Evolutionary conservation across 2,329 filamentous ascomycete genomes (phyloP), one percentile per base, ranked within the genome.

Genomic region (Purpureocillium takamizusanense): DNA sequence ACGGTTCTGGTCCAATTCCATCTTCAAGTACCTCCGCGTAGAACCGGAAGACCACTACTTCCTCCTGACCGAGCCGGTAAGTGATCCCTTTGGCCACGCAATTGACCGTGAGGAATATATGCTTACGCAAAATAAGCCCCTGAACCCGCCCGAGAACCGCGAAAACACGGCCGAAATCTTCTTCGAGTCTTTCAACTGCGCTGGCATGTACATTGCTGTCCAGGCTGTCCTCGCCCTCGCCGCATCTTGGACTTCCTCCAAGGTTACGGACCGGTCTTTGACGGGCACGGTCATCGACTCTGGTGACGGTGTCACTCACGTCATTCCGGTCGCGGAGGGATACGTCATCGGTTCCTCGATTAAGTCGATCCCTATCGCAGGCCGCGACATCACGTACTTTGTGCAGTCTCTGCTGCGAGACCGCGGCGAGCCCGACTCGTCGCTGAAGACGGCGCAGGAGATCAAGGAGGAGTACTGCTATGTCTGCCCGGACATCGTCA

Each of bases 391-490:
- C 53, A 98, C 92, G 55, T 95, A 97, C 65, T 98, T 98, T 57
- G 90, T 98, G 37, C 92, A 98, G 65, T 94, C 86, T 45, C 75
- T 98, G 42, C 81, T 98, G 36, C 83, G 92, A 67, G 92, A 98
- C 65, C 85, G 92, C 52, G 90, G 90, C 51, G 92, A 98, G 72
- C 82, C 92, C 16, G 92, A 98, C 60, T 95, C 89, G 56, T 94
- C 88, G 41, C 73, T 98, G 48, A 95, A 97, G 74, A 97, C 90
- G 7, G 92, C 92, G 2, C 92, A 97, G 63, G 86, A 88, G 60
- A 95, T 98, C 63, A 98, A 98, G 72, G 92, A 98, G 63, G 87
- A 95, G 60, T 90, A 94, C 70, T 97, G 92, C 65, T 98, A 98
- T 55, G 92, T 98, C 31, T 95, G 85, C 61, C 92, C 94, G 13